A percentile compares a stretch with the other conserved stretches of the same genome.
phyloP scores from a whole-genome alignment of 192 early-diverging fungal genomes.

The Coemansia biformis region DNA sequence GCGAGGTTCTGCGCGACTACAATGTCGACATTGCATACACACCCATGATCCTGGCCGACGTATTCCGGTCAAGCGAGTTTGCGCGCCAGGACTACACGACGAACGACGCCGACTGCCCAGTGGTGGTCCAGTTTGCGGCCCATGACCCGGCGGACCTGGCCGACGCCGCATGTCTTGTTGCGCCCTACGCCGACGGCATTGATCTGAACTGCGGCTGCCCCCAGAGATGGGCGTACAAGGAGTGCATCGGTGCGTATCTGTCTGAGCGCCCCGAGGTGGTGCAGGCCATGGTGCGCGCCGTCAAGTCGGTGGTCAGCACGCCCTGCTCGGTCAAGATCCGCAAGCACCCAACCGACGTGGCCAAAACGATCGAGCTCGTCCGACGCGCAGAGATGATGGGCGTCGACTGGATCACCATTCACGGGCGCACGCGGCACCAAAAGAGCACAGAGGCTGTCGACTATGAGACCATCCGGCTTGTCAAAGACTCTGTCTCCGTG shows the following conservation, averaged over 20 bases:
- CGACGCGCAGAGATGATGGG: conserved; percentile 79
- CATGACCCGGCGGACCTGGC: conserved; percentile 72
- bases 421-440: conserved; percentile 79
- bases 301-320: conserved; percentile 61
- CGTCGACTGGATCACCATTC: conserved; percentile 83
- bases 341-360: conserved; percentile 54
- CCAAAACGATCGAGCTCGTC: conserved; percentile 80
- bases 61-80: conserved; percentile 79
- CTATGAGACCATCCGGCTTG: conserved; percentile 73
- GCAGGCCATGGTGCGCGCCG: conserved; percentile 81
- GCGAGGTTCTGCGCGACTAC: conserved; percentile 79
- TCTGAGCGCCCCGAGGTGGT: conserved; percentile 87
- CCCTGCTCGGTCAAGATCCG: conserved; percentile 86
- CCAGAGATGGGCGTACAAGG: conserved; percentile 90
- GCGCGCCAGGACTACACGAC: conserved; percentile 85
- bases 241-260: conserved; percentile 78
- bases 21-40: conserved; percentile 86
- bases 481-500: conserved; percentile 70
- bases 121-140: conserved; percentile 94
- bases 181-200: conserved; percentile 68
- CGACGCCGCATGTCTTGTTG: conserved; percentile 76
- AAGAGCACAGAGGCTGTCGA: conserved; percentile 78
- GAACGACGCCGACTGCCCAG: conserved; percentile 71
- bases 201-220: conserved; percentile 95
- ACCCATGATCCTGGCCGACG: conserved; percentile 94